A percentile compares a stretch with the other conserved stretches of the same genome.
Conservation (phyloP, 2,329 filamentous ascomycete species). For the Torrubiella hemipterigena region DNA sequence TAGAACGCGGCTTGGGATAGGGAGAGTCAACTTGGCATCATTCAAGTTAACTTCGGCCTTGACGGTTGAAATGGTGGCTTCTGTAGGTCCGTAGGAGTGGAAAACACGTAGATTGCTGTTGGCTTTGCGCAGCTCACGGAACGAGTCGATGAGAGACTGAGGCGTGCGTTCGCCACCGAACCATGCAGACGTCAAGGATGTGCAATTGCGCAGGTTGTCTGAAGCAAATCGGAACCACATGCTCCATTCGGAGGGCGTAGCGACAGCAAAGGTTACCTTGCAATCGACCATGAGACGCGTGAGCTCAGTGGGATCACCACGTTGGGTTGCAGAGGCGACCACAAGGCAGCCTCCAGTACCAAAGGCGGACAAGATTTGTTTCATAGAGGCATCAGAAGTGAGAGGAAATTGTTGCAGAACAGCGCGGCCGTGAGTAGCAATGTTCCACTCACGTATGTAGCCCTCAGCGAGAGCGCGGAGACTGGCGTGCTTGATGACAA, state of each 20-base stretch:
- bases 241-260: slow-evolving; percentile 5
- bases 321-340: background rate
- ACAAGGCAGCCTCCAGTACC: slow-evolving; percentile 1
- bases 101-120: slow-evolving; percentile 1
- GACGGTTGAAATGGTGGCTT: slow-evolving; percentile 1
- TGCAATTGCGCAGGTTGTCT: background rate
- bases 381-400: slow-evolving; percentile 2
- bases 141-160: background rate
- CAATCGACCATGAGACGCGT: background rate
- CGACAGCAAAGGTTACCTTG: slow-evolving; percentile 1
- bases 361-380: slow-evolving; percentile 2
- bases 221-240: slow-evolving; percentile 2
- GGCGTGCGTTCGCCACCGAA: background rate
- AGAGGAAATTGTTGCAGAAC: slow-evolving; percentile 2
- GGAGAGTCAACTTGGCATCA: background rate
- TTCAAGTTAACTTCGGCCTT: slow-evolving; percentile 1
- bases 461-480: background rate
- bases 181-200: background rate
- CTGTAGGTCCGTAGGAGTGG: slow-evolving; percentile 4
- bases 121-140: slow-evolving; percentile 1
- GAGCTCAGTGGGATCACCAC: slow-evolving; percentile 1
- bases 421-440: background rate
- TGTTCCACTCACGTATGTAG: background rate
- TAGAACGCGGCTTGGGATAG: background rate
- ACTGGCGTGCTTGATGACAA: background rate